These are phyloP conservation scores for Rubia tinctorum DNA, from an alignment of 305 asterid species.

Conservation along the genomic window DNA sequence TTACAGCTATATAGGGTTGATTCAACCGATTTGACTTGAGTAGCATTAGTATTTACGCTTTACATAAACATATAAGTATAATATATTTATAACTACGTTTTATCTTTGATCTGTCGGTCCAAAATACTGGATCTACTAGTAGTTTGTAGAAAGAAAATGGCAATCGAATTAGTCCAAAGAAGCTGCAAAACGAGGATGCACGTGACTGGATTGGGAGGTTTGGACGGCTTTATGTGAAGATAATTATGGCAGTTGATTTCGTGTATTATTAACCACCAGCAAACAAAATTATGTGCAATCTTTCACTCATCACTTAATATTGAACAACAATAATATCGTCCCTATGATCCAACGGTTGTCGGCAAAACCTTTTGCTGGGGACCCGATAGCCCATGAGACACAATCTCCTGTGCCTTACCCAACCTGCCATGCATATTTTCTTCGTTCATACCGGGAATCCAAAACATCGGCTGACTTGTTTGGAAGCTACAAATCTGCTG, in stretches of 20 bases:
- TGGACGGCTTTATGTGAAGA: constrained; percentile 10
- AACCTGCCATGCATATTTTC: constrained; percentile 17
- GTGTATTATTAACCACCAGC: constrained; percentile 3
- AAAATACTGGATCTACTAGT: too few relatives aligned
- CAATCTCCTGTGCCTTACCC: background rate
- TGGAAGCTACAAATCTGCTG: background rate
- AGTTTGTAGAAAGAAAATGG: too few relatives aligned
- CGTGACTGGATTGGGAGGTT: constrained; percentile 15
- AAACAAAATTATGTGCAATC: constrained; percentile 9
- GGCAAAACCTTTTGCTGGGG: background rate
- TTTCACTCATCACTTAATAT: background rate
- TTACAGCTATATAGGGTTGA: too few relatives aligned
- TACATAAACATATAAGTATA: too few relatives aligned
- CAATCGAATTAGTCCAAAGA: background rate
- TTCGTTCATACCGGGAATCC: constrained; percentile 14
- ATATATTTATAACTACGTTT: too few relatives aligned
- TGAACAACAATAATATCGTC: background rate
- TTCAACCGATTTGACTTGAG: too few relatives aligned
- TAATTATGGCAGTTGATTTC: constrained; percentile 16
- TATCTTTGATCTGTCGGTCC: too few relatives aligned
- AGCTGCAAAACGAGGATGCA: constrained; percentile 11
- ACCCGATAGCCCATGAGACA: background rate
- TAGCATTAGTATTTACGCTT: too few relatives aligned
- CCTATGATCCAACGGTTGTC: background rate
- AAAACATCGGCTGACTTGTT: constrained; percentile 4